These are phyloP conservation scores for Lenzites betulinus DNA, from an alignment of 768 basidiomycete genomes.

Conservation along the genomic window DNA sequence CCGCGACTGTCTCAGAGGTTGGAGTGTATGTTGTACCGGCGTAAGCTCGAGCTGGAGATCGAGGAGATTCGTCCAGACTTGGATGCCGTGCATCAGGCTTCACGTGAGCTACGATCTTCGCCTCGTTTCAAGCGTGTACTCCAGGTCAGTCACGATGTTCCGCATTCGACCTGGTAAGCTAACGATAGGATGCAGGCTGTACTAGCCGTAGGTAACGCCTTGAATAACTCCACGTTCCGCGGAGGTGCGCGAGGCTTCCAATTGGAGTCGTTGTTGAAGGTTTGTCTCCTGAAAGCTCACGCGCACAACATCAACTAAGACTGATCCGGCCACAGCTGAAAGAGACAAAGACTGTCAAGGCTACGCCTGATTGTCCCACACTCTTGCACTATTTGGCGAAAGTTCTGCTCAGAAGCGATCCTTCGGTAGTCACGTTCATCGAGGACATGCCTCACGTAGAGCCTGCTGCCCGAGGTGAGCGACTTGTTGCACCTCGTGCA, in stretches of 20 bases:
- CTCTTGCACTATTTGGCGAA: slow-evolving; percentile 89
- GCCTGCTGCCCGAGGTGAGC: slow-evolving; percentile 69
- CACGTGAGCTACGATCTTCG: slow-evolving; percentile 66
- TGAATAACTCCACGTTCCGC: slow-evolving; percentile 83
- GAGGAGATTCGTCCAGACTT: slow-evolving; percentile 85
- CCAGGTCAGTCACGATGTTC: slow-evolving; percentile 45
- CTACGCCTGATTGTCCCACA: slow-evolving; percentile 74
- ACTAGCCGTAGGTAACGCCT: slow-evolving; percentile 74
- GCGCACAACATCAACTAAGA: background rate
- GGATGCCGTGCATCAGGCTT: slow-evolving; percentile 69
- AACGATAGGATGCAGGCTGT: slow-evolving; percentile 51
- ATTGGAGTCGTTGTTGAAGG: slow-evolving; percentile 81
- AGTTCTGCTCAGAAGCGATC: slow-evolving; percentile 67
- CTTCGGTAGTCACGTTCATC: slow-evolving; percentile 66
- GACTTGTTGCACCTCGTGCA: background rate
- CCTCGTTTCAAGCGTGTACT: slow-evolving; percentile 67
- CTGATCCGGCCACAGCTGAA: slow-evolving; percentile 55
- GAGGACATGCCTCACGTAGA: slow-evolving; percentile 83
- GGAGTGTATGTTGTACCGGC: slow-evolving; percentile 82
- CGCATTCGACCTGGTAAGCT: background rate
- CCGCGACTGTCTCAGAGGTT: slow-evolving; percentile 74
- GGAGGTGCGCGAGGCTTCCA: slow-evolving; percentile 86
- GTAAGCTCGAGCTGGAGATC: slow-evolving; percentile 79
- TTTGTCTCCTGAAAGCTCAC: slow-evolving; percentile 30
- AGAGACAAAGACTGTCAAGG: slow-evolving; percentile 78